These are phyloP conservation scores for Aspergillus avenaceus DNA, from an alignment of 495 filamentous ascomycete species.

Conservation along the genomic window DNA sequence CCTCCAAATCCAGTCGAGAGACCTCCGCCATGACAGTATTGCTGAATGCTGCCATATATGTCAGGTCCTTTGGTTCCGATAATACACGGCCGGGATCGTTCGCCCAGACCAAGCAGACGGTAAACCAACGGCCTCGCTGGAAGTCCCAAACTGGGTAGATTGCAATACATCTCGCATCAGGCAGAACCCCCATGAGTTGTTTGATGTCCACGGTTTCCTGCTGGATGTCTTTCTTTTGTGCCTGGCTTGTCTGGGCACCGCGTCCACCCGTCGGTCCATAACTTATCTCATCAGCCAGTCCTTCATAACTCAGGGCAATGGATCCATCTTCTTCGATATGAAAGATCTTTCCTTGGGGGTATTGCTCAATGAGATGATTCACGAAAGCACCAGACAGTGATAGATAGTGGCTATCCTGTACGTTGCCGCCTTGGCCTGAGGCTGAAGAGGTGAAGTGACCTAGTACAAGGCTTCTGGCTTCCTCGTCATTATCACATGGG, in stretches of 20 bases:
- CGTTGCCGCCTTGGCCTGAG: conserved; percentile 7
- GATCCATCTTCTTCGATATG: conserved; percentile 45
- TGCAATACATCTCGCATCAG: conserved; percentile 22
- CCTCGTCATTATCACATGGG: not conserved
- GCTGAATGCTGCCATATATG: conserved; percentile 55
- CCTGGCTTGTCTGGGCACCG: not conserved
- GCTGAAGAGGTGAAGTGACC: conserved; percentile 18
- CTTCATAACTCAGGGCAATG: conserved; percentile 27
- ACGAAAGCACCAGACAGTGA: conserved; percentile 36
- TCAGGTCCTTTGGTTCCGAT: conserved; percentile 45
- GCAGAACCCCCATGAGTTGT: conserved; percentile 21
- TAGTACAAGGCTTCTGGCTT: conserved; percentile 17
- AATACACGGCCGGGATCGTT: conserved; percentile 25
- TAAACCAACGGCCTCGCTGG: conserved; percentile 57
- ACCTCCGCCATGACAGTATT: conserved; percentile 66
- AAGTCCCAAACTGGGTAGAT: conserved; percentile 58
- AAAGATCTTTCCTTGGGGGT: conserved; percentile 56
- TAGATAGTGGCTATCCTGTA: conserved; percentile 19
- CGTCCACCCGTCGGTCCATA: conserved; percentile 2
- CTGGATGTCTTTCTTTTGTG: conserved; percentile 10
- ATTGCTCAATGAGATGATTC: conserved; percentile 43
- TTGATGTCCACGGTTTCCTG: conserved; percentile 26
- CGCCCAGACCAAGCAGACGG: conserved; percentile 54
- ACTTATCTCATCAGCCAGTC: conserved; percentile 15
- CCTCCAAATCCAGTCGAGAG: conserved; percentile 43